Evolutionary conservation across 208 protist genomes (phyloP), one percentile per base, ranked within the genome.

Genomic region (Acanthamoeba healyi): DNA sequence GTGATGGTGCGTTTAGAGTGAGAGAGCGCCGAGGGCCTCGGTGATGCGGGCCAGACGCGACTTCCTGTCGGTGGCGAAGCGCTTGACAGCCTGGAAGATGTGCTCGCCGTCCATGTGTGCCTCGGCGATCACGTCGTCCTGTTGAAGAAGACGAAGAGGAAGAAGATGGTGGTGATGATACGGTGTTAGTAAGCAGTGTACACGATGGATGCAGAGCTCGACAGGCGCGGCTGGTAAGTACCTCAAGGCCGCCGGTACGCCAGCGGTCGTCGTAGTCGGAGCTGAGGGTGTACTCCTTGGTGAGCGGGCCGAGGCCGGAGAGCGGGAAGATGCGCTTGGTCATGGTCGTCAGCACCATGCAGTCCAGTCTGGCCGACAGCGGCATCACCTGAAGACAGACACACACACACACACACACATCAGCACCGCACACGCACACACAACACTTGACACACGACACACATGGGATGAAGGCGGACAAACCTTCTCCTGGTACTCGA

Each of bases 341-440:
- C 74, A 79, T 87, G 63, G 89, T 94, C n/a, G 89, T 94, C 44
- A 94, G n/a, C 29, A 94, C 89, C 89, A 94, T 94, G 74, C 89
- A 94, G 82, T 94, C 89, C 26, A 54, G 4, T 12, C 40, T 32
- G 6, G 89, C 89, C 29, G 46, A 42, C 5, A 87, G 36, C 44
- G 89, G 89, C 89, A 94, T 94, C 40, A 87, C 67, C 67, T 77
- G 56, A n/a, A 56, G 49, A 24, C 49, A 56, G 49, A 5, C 49
- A 56, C 49, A 56, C 26, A 72, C 26, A 72, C 63, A 14, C 63
- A 72, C 63, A 72, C 67, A 32, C 4, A 10, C 38, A 32, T 19
- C 4, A 5, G 32, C 38, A 77, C 4, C 7, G 24, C 38, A 77
- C 38, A 10, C 4, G 10, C 29, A 44, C 3, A 7, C 5, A 32